phyloP scores from a whole-genome alignment of 331 rosid genomes.

The Acacia concinna region DNA sequence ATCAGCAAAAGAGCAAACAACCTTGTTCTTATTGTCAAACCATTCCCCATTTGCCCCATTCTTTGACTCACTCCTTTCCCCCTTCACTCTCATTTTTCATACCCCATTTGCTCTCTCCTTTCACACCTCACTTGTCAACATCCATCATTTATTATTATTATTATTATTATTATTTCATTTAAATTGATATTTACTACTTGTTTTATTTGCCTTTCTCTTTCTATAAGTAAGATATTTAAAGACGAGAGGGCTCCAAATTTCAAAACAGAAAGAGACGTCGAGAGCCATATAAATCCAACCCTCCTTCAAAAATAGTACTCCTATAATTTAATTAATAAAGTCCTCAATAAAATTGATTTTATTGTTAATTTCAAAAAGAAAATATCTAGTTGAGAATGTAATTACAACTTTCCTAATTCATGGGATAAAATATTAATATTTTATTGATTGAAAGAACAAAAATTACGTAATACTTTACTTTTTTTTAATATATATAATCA shows the following conservation, averaged over 20 bases:
- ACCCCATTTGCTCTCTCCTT: not conserved
- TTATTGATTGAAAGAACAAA: too few species aligned
- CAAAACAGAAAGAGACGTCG: not conserved
- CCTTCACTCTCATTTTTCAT: not conserved
- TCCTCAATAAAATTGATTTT: not conserved
- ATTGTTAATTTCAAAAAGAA: not conserved
- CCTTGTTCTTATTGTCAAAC: not conserved
- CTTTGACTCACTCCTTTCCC: not conserved
- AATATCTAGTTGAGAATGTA: not conserved
- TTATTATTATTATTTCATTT: too few species aligned
- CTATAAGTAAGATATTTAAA: too few species aligned
- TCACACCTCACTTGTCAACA: not conserved
- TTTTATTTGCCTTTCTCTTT: not conserved
- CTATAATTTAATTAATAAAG: too few species aligned
- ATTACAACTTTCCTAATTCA: too few species aligned
- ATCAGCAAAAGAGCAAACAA: too few species aligned
- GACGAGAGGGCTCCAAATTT: not conserved
- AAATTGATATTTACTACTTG: not conserved
- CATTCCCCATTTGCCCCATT: constrained; percentile 22
- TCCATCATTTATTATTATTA: not conserved
- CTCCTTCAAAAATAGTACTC: not conserved
- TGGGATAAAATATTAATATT: too few species aligned
- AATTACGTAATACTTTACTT: too few species aligned
- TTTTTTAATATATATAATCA: too few species aligned
- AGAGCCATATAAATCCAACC: not conserved